A percentile compares a stretch with the other conserved stretches of the same genome.
phyloP scores from a whole-genome alignment of 176 grass and related monocot genomes.

The Oryza meyeriana region DNA sequence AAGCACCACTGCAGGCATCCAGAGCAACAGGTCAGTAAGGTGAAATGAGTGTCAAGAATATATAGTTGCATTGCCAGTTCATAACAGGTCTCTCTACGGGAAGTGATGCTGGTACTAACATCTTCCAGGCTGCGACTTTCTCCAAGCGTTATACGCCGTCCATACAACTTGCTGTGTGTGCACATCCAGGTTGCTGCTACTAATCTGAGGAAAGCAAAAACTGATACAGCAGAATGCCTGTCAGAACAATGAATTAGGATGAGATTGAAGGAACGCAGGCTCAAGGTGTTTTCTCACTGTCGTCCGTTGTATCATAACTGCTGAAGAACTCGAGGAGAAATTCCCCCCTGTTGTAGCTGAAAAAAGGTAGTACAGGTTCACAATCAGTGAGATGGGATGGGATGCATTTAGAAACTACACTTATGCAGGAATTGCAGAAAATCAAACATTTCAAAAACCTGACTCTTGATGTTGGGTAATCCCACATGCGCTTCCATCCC shows the following conservation, averaged over 20 bases:
- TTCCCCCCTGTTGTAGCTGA: constrained; percentile 27
- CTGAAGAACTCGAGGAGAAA: constrained; percentile 36
- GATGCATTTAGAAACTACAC: neutral
- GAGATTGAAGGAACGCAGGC: neutral
- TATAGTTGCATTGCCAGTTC: no score
- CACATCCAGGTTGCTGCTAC: constrained; percentile 32
- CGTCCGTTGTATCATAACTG: neutral
- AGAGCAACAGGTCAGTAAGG: neutral
- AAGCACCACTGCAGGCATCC: constrained; percentile 30
- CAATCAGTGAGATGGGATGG: neutral
- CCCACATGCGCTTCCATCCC: constrained; percentile 33
- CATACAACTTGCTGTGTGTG: neutral
- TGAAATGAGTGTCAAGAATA: neutral
- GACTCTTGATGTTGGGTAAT: neutral
- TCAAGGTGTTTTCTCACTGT: constrained; percentile 38
- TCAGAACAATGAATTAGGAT: constrained; percentile 12
- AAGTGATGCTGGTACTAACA: constrained; percentile 21
- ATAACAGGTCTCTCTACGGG: neutral
- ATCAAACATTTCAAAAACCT: constrained; percentile 11
- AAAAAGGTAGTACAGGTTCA: neutral
- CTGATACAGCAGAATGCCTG: constrained; percentile 14
- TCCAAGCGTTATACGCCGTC: neutral
- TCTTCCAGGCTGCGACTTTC: neutral
- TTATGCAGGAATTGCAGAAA: constrained; percentile 20
- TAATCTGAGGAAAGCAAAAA: constrained; percentile 46